Evolutionary conservation across 768 basidiomycete species (phyloP).

Genomic region (Collybiopsis confluens): DNA sequence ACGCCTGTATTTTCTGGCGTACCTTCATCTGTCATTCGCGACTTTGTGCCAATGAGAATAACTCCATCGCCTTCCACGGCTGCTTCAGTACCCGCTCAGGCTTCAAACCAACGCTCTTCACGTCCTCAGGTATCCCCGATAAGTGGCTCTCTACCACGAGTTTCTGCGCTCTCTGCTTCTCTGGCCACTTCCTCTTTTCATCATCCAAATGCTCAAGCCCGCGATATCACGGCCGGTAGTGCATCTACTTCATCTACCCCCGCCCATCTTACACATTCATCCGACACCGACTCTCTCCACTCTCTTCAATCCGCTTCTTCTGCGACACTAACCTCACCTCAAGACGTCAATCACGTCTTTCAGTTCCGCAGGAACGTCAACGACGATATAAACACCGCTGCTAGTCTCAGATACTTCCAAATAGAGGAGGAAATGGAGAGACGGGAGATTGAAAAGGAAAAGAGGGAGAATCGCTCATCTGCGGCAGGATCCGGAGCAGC

Average conservation of each 20-base stretch:
- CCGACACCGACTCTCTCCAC: conserved; percentile 3
- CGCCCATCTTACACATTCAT: not conserved
- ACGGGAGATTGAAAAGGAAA: not conserved
- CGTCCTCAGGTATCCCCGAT: not conserved
- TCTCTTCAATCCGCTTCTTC: conserved; percentile 8
- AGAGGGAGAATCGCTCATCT: conserved; percentile 1
- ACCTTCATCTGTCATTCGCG: conserved; percentile 27
- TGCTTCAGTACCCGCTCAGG: conserved; percentile 12
- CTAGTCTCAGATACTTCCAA: conserved; percentile 9
- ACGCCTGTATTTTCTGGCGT: conserved; percentile 1
- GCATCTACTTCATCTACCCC: not conserved
- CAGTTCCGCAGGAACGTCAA: not conserved
- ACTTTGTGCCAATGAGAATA: conserved; percentile 33
- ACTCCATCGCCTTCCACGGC: not conserved
- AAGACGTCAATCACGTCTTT: conserved; percentile 1
- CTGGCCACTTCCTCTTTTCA: conserved; percentile 38
- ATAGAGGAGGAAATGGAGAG: conserved; percentile 11
- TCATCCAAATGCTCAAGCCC: conserved; percentile 19
- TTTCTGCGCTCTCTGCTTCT: conserved; percentile 46
- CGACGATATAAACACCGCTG: conserved; percentile 7
- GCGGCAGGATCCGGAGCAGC: not conserved
- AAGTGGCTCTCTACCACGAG: conserved; percentile 13
- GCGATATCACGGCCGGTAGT: not conserved
- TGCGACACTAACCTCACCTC: not conserved
- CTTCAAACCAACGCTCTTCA: conserved; percentile 20